These are phyloP conservation scores for Trichophyton mentagrophytes DNA, from an alignment of 2,329 filamentous ascomycete genomes.

Conservation along the genomic window DNA sequence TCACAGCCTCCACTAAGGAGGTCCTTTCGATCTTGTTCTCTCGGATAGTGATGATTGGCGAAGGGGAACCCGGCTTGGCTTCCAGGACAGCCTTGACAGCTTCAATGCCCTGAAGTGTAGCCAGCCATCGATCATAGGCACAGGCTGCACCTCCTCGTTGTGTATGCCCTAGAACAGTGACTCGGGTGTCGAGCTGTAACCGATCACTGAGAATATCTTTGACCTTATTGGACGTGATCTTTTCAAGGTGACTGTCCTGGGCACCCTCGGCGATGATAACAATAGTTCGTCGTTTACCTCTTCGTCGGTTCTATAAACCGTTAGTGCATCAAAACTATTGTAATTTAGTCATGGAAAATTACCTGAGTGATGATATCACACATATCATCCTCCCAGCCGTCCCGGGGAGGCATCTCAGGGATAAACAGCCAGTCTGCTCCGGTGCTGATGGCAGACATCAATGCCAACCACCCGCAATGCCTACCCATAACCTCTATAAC, in stretches of 20 bases:
- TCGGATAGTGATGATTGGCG: slow-evolving; percentile 87
- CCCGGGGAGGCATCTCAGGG: slow-evolving; percentile 76
- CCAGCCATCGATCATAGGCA: slow-evolving; percentile 86
- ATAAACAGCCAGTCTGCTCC: slow-evolving; percentile 96
- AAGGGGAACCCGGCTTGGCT: slow-evolving; percentile 75
- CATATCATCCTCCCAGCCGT: slow-evolving; percentile 87
- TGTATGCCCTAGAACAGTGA: slow-evolving; percentile 93
- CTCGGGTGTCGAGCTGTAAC: slow-evolving; percentile 75
- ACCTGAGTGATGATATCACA: slow-evolving; percentile 61
- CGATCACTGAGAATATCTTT: slow-evolving; percentile 76
- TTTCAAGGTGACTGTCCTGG: slow-evolving; percentile 68
- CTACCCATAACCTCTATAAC: slow-evolving; percentile 98
- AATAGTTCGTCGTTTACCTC: slow-evolving; percentile 94
- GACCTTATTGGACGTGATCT: slow-evolving; percentile 68
- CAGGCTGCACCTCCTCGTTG: slow-evolving; percentile 87
- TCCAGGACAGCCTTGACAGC: slow-evolving; percentile 86
- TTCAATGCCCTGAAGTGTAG: slow-evolving; percentile 86
- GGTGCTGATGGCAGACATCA: slow-evolving; percentile 90
- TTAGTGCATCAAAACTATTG: neutral
- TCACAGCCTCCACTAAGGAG: slow-evolving; percentile 76
- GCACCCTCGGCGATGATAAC: slow-evolving; percentile 96
- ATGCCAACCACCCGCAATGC: slow-evolving; percentile 92
- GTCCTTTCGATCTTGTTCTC: slow-evolving; percentile 96
- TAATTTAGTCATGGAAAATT: slow-evolving; percentile 15
- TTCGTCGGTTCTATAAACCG: slow-evolving; percentile 55